Percentiles rank a stretch among this genome's conserved stretches.
phyloP scores from a whole-genome alignment of 2,329 filamentous ascomycete species.

The Pseudogymnoascus sp. region DNA sequence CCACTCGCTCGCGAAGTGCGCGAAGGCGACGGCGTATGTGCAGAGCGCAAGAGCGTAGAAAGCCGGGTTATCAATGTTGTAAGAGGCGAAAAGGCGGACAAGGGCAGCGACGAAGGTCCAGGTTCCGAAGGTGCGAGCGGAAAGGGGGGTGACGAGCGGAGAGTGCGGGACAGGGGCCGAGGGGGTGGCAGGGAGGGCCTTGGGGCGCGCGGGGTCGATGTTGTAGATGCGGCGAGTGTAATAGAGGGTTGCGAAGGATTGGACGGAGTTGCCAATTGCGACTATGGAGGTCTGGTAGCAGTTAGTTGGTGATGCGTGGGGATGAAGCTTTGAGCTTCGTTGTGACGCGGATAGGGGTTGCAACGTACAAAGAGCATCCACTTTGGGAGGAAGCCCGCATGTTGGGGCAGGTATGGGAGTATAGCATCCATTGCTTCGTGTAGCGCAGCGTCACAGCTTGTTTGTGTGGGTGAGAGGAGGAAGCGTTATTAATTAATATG shows the following conservation, averaged over 20 bases:
- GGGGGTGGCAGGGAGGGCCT: constrained; percentile 34
- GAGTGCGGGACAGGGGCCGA: constrained; percentile 34
- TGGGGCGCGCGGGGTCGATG: constrained; percentile 37
- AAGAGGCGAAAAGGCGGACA: constrained; percentile 56
- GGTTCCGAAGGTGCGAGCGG: constrained; percentile 65
- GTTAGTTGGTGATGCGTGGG: background rate
- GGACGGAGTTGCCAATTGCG: constrained; percentile 76
- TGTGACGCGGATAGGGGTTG: constrained; percentile 1
- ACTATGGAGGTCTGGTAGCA: constrained; percentile 65
- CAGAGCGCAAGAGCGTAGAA: constrained; percentile 55
- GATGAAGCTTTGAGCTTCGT: background rate
- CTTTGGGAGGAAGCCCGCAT: constrained; percentile 49
- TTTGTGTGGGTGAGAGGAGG: background rate
- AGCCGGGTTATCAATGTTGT: constrained; percentile 49
- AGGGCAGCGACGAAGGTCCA: constrained; percentile 58
- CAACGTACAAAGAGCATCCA: constrained; percentile 56
- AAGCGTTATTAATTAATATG: background rate
- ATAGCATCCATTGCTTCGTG: background rate
- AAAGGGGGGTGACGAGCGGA: constrained; percentile 62
- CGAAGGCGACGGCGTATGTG: constrained; percentile 50
- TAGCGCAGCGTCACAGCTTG: background rate
- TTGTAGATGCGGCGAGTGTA: constrained; percentile 87
- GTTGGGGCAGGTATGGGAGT: constrained; percentile 18
- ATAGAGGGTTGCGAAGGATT: constrained; percentile 71
- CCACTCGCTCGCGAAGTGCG: constrained; percentile 61